Conservation (phyloP, 2,329 filamentous ascomycete species). For the Xylariaceae sp. region DNA sequence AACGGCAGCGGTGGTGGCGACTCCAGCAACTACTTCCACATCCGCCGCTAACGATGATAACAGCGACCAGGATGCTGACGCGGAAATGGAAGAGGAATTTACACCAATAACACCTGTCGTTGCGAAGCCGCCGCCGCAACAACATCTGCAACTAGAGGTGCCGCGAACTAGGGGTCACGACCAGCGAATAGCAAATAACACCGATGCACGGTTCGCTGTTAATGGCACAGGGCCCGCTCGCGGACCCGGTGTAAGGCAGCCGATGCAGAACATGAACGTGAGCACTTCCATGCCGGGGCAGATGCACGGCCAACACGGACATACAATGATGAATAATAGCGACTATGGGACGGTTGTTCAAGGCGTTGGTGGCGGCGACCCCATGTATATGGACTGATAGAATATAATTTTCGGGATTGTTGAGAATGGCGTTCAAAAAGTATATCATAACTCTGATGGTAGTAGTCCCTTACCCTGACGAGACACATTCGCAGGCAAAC, state of each 20-base stretch:
- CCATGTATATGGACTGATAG: slow-evolving; percentile 55
- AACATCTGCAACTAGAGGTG: slow-evolving; percentile 47
- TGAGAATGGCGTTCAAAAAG: slow-evolving; percentile 22
- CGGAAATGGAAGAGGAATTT: slow-evolving; percentile 62
- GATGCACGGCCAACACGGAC: slow-evolving; percentile 38
- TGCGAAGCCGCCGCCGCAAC: slow-evolving; percentile 38
- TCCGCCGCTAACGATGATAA: slow-evolving; percentile 50
- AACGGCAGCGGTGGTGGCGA: slow-evolving; percentile 24
- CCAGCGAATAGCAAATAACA: slow-evolving; percentile 35
- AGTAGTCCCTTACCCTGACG: too few relatives aligned
- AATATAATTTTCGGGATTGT: background rate
- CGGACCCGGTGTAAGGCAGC: slow-evolving; percentile 46
- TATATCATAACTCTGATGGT: slow-evolving; percentile 1
- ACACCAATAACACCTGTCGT: slow-evolving; percentile 50
- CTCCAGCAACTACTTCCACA: slow-evolving; percentile 36
- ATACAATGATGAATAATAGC: slow-evolving; percentile 29
- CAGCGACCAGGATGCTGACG: slow-evolving; percentile 48
- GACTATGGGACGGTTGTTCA: slow-evolving; percentile 52
- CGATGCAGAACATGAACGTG: slow-evolving; percentile 51
- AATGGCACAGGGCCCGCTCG: slow-evolving; percentile 44
- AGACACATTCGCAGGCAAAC: too few relatives aligned
- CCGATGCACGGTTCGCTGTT: slow-evolving; percentile 47
- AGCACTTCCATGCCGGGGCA: slow-evolving; percentile 39
- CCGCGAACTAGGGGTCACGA: slow-evolving; percentile 44
- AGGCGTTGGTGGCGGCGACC: slow-evolving; percentile 48